Base-by-base conservation (phyloP, 2,329 filamentous ascomycete genomes). In the Penicillium oxalicum region DNA sequence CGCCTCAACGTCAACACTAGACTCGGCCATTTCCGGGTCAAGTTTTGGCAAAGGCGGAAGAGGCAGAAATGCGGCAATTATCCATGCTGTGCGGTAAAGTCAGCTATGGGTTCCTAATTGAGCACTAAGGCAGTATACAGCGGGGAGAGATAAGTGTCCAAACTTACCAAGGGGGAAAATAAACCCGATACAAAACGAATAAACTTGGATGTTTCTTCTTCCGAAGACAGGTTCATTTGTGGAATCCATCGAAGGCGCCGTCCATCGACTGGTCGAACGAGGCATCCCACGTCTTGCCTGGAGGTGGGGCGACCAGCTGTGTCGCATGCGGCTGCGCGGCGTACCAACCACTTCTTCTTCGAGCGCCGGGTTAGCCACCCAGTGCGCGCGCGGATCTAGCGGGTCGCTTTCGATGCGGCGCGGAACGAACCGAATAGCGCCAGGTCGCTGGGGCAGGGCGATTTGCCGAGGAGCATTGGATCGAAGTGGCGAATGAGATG, bases 171-270 rank as follows among this genome's bases (percentile, higher is more conserved):
- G 77, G 5, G 88, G 89, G 61, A 89, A 81, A 40, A 91, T 72
- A 61, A 94, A 94, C 25, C 89, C 89, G 40, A 85, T 37, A 47
- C 83, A 81, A 69, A 94, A 94, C 42, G 88, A 73, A 45, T 86
- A 73, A 28, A 91, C 78, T 67, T 94, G 89, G 40, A 82, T 71
- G 61, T 91, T 91, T 52, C 86, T 79, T 54, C 80, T 79, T 44
- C 83, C 83, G 54, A 86, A 76, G 3, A 81, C 62, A 12, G 79
- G 77, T 33, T 78, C 80, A 35, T 82, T 80, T 2, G 79, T 79
- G 69, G 83, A 86, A 51, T 82, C 80, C 24, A 86, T 71, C 1
- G 83, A 84, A 1, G 88, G 88, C 1, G 88, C 83, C 51, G 83
- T 81, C 87, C 88, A 93, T 12, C 83, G 74, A 61, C 80, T 86